These are phyloP conservation scores for Flaveria trinervia DNA, from an alignment of 129 eudicot genomes.

Conservation along the genomic window DNA sequence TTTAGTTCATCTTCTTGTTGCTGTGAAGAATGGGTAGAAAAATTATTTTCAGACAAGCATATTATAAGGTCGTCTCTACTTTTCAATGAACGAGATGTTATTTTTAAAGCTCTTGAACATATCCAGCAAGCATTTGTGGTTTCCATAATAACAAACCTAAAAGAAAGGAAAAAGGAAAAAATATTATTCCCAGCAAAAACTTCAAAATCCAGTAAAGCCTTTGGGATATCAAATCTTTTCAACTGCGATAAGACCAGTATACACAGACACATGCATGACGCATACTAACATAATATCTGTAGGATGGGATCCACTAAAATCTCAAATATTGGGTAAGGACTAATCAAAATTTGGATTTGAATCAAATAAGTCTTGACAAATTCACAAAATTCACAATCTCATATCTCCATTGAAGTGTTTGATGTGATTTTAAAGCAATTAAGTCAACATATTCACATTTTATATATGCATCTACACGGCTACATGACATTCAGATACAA, in stretches of 20 bases:
- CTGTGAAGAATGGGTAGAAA: constrained; percentile 26
- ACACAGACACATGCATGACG: background rate
- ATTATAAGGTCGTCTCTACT: constrained; percentile 37
- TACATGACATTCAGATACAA: background rate
- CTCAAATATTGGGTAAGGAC: background rate
- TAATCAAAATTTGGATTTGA: background rate
- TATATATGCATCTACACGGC: background rate
- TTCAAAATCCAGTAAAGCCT: constrained; percentile 7
- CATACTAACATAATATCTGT: background rate
- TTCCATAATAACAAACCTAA: constrained; percentile 50
- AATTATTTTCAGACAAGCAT: constrained; percentile 44
- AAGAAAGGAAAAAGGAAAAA: background rate
- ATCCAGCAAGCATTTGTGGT: constrained; percentile 47
- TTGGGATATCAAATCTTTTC: background rate
- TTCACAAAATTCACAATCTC: background rate
- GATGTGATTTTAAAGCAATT: background rate
- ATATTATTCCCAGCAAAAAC: constrained; percentile 6
- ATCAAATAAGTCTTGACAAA: background rate
- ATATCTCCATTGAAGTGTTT: background rate
- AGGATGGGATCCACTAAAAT: background rate
- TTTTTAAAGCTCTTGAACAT: constrained; percentile 45
- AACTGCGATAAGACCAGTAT: background rate
- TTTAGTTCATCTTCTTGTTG: constrained; percentile 29
- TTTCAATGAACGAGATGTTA: constrained; percentile 40
- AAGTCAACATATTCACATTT: background rate